phyloP scores from a whole-genome alignment of 2,329 filamentous ascomycete species.

The Claviceps sp. region DNA sequence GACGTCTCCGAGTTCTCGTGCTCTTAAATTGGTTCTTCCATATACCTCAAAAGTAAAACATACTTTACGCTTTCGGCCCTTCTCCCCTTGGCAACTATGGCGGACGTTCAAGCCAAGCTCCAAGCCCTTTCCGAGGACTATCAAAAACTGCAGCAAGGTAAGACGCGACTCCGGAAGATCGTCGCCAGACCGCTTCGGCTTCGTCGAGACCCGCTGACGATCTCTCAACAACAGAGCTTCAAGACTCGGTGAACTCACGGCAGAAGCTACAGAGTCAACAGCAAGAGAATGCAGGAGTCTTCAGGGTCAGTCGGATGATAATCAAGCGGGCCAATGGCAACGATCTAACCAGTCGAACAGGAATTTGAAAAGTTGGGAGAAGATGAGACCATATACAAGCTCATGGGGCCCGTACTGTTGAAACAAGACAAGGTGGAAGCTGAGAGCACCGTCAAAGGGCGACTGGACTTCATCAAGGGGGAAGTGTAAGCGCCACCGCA shows the following conservation, averaged over 20 bases:
- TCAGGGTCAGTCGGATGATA: slow-evolving; percentile 42
- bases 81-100: slow-evolving; percentile 33
- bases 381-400: slow-evolving; percentile 87
- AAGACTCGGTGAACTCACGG: slow-evolving; percentile 59
- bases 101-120: slow-evolving; percentile 61
- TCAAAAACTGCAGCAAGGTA: slow-evolving; percentile 74
- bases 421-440: slow-evolving; percentile 93
- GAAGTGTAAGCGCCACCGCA: slow-evolving; percentile 59
- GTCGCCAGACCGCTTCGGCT: not conserved
- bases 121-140: slow-evolving; percentile 80
- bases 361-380: slow-evolving; percentile 73
- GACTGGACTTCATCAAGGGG: slow-evolving; percentile 82
- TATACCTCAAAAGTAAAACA: not conserved
- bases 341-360: slow-evolving; percentile 25
- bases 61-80: not conserved
- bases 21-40: not conserved
- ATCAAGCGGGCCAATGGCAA: not conserved
- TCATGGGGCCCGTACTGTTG: slow-evolving; percentile 80
- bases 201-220: slow-evolving; percentile 1
- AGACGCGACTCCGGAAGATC: slow-evolving; percentile 7
- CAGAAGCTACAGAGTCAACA: slow-evolving; percentile 91
- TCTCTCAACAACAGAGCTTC: slow-evolving; percentile 49
- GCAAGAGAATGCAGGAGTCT: slow-evolving; percentile 81
- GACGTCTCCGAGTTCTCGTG: not conserved
- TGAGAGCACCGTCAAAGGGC: slow-evolving; percentile 76